Conservation (phyloP, 2,329 filamentous ascomycete genomes). For the Colletotrichum spaethianum region DNA sequence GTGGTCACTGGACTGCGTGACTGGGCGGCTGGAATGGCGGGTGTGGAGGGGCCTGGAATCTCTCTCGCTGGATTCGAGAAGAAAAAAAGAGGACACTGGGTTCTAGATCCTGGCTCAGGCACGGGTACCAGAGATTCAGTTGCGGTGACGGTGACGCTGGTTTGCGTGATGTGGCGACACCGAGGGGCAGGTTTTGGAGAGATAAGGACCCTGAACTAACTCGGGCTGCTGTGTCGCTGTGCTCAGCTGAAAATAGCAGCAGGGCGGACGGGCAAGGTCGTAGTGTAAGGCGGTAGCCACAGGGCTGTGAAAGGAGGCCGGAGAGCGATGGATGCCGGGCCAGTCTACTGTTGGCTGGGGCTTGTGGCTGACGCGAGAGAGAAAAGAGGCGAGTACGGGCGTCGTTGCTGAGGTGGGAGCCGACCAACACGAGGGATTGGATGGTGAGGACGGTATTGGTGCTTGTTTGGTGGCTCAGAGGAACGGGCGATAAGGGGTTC, state of each 20-base stretch:
- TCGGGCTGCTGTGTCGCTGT: constrained; percentile 7
- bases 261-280: constrained; percentile 10
- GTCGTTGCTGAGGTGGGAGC: not conserved
- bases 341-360: constrained; percentile 12
- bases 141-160: not conserved
- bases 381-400: not conserved
- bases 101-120: constrained; percentile 8
- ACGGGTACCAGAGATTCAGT: not conserved
- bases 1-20: not conserved
- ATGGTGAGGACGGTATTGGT: not conserved
- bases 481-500: constrained; percentile 1
- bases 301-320: constrained; percentile 32
- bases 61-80: constrained; percentile 15
- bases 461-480: constrained; percentile 1
- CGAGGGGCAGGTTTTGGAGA: constrained; percentile 35
- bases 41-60: not conserved
- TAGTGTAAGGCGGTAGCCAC: constrained; percentile 14
- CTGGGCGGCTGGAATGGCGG: not conserved
- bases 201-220: constrained; percentile 41
- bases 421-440: not conserved
- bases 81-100: not conserved
- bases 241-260: constrained; percentile 41
- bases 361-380: constrained; percentile 7
- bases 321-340: constrained; percentile 10
- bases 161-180: constrained; percentile 34